Evolutionary conservation across 2,329 filamentous ascomycete genomes (phyloP).

Genomic region (Eurotiales sp.): DNA sequence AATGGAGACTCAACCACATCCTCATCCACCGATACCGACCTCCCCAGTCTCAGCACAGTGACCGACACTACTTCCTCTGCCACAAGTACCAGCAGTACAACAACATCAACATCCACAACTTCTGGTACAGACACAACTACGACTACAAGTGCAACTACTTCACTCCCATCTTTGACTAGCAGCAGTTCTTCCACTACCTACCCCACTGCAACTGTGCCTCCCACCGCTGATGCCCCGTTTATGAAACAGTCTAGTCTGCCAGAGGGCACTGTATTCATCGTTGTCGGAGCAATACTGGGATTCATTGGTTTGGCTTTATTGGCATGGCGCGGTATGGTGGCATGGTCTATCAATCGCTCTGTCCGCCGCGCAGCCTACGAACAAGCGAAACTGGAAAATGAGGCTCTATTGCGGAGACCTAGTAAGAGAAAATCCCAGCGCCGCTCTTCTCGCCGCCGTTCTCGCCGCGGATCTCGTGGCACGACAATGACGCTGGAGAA

Average conservation of each 20-base stretch:
- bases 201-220: constrained; percentile 64
- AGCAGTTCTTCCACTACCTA: constrained; percentile 66
- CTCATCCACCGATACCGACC: constrained; percentile 7
- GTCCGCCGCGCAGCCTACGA: constrained; percentile 80
- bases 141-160: constrained; percentile 19
- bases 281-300: constrained; percentile 82
- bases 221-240: constrained; percentile 79
- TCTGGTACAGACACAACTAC: constrained; percentile 19
- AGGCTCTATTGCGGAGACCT: constrained; percentile 53
- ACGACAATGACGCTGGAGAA: constrained; percentile 55
- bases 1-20: constrained; percentile 8
- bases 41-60: constrained; percentile 8
- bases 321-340: constrained; percentile 81
- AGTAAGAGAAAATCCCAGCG: constrained; percentile 31
- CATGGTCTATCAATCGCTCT: constrained; percentile 86
- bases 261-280: constrained; percentile 94
- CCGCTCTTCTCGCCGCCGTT: constrained; percentile 23
- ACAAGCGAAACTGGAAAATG: constrained; percentile 66
- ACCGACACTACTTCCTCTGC: constrained; percentile 1
- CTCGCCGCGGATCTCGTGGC: constrained; percentile 21
- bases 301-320: constrained; percentile 78
- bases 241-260: constrained; percentile 84
- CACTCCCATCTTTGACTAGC: constrained; percentile 50
- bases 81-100: constrained; percentile 37
- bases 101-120: too few species aligned